Conservation (phyloP, 768 basidiomycete genomes). For the Amanita exitialis region DNA sequence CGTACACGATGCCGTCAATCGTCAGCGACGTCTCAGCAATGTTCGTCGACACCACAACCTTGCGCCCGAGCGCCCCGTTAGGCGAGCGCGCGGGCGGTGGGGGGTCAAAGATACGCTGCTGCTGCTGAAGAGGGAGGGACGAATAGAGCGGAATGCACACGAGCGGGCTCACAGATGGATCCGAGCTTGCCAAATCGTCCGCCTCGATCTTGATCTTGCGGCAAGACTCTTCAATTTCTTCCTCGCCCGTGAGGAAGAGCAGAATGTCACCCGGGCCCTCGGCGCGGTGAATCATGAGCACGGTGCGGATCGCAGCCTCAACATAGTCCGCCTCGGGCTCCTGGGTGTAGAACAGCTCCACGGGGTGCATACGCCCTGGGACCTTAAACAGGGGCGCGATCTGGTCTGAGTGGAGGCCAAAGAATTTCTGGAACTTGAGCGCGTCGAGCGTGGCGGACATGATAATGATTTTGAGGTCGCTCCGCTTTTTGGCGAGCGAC, state of each 20-base stretch:
- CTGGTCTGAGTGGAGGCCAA: slow-evolving; percentile 47
- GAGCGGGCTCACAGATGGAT: slow-evolving; percentile 39
- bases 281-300: not conserved
- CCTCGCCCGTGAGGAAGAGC: slow-evolving; percentile 90
- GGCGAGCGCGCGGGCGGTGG: slow-evolving; percentile 49
- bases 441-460: slow-evolving; percentile 98
- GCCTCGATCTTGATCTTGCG: slow-evolving; percentile 1
- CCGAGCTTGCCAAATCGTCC: slow-evolving; percentile 41
- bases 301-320: slow-evolving; percentile 20
- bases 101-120: slow-evolving; percentile 83
- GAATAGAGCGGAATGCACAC: slow-evolving; percentile 66
- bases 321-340: slow-evolving; percentile 53
- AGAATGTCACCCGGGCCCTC: slow-evolving; percentile 76
- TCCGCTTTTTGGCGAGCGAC: slow-evolving; percentile 67
- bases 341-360: slow-evolving; percentile 72
- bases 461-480: slow-evolving; percentile 72
- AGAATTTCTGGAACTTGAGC: slow-evolving; percentile 81
- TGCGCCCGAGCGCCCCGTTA: slow-evolving; percentile 51
- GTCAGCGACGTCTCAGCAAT: slow-evolving; percentile 95
- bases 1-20: slow-evolving; percentile 91
- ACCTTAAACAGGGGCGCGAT: slow-evolving; percentile 69
- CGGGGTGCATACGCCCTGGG: slow-evolving; percentile 90
- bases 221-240: slow-evolving; percentile 50
- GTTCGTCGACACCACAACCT: slow-evolving; percentile 89
- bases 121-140: slow-evolving; percentile 78